Evolutionary conservation across 768 basidiomycete species (phyloP), one percentile per base, ranked within the genome.

Genomic region (Leucocoprinus sp.): DNA sequence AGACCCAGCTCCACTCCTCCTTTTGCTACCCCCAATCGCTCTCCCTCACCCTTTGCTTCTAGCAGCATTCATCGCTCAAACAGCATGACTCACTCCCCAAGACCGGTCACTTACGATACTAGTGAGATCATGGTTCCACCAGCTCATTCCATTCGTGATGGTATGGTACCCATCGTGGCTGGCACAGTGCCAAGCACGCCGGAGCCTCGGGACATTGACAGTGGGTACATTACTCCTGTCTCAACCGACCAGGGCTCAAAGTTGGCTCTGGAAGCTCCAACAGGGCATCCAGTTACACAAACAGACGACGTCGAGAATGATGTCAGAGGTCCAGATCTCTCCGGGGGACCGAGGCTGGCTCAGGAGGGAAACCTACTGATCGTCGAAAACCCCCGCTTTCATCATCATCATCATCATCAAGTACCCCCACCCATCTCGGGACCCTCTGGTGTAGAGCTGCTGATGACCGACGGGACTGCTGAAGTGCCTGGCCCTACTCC

Each of bases 361-460:
- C 52, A 55, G 7, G 56, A 56, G 26, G 57, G 55, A 1, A 60
- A 64, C n/a, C 50, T 73, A 8, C 58, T 62, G 33, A 64, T 79
- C 4, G 68, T 74, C n/a, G 80, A 80, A 53, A 82, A 82, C 51
- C 70, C 74, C 11, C 67, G 72, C 19, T 80, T n/a, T n/a, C n/a
- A n/a, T n/a, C n/a, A n/a, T n/a, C n/a, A n/a, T n/a, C n/a, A n/a
- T n/a, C n/a, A 75, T 47, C 57, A 64, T 21, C 42, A 41, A 5
- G 15, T 15, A 43, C 17, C 28, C 8, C 17, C n/a, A n/a, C n/a
- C 29, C 15, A 23, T 37, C 19, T 23, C 39, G 14, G 22, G 24
- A n/a, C 29, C 22, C 8, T 19, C 31, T 35, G 6, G 11, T 14
- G 29, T 12, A 4, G n/a, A 12, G 27, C 12, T 12, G 31, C 31